Evolutionary conservation across 2,329 filamentous ascomycete species (phyloP).

Genomic region (Drechslerella dactyloides): DNA sequence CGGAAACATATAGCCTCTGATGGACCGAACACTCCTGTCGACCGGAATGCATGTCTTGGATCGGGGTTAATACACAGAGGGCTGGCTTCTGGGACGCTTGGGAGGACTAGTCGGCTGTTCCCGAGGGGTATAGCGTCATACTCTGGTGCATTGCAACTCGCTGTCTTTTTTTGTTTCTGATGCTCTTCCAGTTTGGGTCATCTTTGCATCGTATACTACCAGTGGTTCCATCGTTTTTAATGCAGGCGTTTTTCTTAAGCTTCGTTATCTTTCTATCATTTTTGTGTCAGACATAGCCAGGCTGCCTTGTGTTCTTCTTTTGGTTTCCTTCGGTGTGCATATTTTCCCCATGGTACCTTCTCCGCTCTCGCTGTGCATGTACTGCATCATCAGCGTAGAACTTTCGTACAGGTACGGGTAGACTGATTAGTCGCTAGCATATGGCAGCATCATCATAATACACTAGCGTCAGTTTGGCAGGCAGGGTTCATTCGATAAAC

Average conservation of each 20-base stretch:
- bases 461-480: background rate
- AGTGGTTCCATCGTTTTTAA: background rate
- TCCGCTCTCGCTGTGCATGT: slow-evolving; percentile 27
- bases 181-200: slow-evolving; percentile 10
- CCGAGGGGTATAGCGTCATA: background rate
- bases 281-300: background rate
- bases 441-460: background rate
- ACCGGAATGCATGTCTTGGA: slow-evolving; percentile 1
- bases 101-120: background rate
- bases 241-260: slow-evolving; percentile 42
- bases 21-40: background rate
- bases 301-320: slow-evolving; percentile 10
- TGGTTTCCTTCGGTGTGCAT: slow-evolving; percentile 24
- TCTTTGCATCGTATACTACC: slow-evolving; percentile 13
- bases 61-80: background rate
- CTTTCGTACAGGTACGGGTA: too few species aligned
- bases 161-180: slow-evolving; percentile 10
- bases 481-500: too few species aligned
- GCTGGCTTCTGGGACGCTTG: background rate
- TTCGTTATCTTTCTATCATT: slow-evolving; percentile 1
- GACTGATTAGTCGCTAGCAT: background rate
- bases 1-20: slow-evolving; percentile 1
- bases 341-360: slow-evolving; percentile 16
- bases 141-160: background rate
- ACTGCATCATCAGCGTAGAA: slow-evolving; percentile 2